Evolutionary conservation across 176 grass and related monocot genomes (phyloP), one percentile per base, ranked within the genome.

Genomic region (Eremochloa ophiuroides): DNA sequence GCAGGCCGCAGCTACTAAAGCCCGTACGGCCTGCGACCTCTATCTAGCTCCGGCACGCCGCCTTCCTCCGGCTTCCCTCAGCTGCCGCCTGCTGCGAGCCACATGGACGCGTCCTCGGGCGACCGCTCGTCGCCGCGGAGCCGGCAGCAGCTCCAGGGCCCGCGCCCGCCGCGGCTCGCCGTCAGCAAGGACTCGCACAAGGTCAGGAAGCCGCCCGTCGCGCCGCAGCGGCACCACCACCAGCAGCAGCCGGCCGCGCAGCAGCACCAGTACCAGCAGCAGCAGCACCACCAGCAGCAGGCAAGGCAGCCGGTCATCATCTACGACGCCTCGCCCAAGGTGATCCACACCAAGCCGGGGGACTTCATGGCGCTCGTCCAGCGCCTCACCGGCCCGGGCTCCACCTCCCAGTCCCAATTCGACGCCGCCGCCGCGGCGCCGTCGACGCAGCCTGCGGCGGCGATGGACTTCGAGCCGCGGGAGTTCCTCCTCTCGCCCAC

Each of bases 311-410:
- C 96, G 88, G 17, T 93, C 31, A 93, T 99, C 86, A 99, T 95
- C 88, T 99, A 95, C 80, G 87, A 94, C 47, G 87, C 90, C 8
- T 93, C 96, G 53, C 96, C 96, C 61, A 99, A 95, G 77, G 73
- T 99, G 62, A 93, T 95, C 85, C 93, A 99, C 87, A 91, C 88
- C 16, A 86, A 81, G 17, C 88, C 96, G 20, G 70, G 84, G 29
- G 96, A 95, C 62, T 98, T 98, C 93, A 93, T 95, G 96, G 81
- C 90, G 53, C 84, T 98, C 28, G 96, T 98, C 4, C 96, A 98
- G 90, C 82, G 86, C 27, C 91, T 98, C 43, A 98, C 96, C 16
- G 96, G 96, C 71, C 88, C 82, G 14, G 79, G 63, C 8, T 40
- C 86, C 11, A 42, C 80, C 55, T 4, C 71, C 1, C 30, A 31